Evolutionary conservation across 2,329 filamentous ascomycete genomes (phyloP).

Genomic region (Curvularia verruculosa): DNA sequence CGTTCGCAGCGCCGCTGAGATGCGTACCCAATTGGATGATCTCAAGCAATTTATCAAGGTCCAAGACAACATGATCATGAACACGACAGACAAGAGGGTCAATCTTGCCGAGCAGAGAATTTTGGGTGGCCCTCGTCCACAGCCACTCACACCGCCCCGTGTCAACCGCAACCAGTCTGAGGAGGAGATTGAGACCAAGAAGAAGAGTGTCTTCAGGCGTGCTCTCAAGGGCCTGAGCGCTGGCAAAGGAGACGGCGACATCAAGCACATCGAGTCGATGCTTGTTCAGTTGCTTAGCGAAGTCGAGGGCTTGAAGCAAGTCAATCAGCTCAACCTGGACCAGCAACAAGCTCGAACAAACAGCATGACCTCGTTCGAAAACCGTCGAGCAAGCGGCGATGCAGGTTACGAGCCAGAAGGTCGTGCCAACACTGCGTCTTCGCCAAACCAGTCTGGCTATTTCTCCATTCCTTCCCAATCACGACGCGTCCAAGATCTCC

Average conservation of each 20-base stretch:
- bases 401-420: slow-evolving; percentile 83
- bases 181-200: slow-evolving; percentile 72
- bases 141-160: slow-evolving; percentile 62
- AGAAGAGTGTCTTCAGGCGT: slow-evolving; percentile 89
- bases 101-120: slow-evolving; percentile 83
- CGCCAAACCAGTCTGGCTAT: slow-evolving; percentile 76
- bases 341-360: slow-evolving; percentile 45
- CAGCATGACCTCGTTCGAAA: slow-evolving; percentile 72
- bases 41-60: slow-evolving; percentile 91
- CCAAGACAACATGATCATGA: slow-evolving; percentile 87
- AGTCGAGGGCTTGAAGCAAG: slow-evolving; percentile 70
- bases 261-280: slow-evolving; percentile 73
- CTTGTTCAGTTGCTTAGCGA: slow-evolving; percentile 90
- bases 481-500: slow-evolving; percentile 53
- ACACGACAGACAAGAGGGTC: slow-evolving; percentile 84
- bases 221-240: slow-evolving; percentile 89
- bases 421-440: slow-evolving; percentile 75
- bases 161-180: slow-evolving; percentile 60
- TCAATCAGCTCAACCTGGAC: slow-evolving; percentile 43
- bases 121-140: slow-evolving; percentile 84
- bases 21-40: slow-evolving; percentile 95
- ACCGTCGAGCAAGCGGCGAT: slow-evolving; percentile 71
- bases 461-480: slow-evolving; percentile 65
- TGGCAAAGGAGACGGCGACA: slow-evolving; percentile 80
- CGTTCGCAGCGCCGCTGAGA: slow-evolving; percentile 91